These are phyloP conservation scores for Colletotrichum sp. DNA, from an alignment of 2,329 filamentous ascomycete genomes.

Conservation along the genomic window DNA sequence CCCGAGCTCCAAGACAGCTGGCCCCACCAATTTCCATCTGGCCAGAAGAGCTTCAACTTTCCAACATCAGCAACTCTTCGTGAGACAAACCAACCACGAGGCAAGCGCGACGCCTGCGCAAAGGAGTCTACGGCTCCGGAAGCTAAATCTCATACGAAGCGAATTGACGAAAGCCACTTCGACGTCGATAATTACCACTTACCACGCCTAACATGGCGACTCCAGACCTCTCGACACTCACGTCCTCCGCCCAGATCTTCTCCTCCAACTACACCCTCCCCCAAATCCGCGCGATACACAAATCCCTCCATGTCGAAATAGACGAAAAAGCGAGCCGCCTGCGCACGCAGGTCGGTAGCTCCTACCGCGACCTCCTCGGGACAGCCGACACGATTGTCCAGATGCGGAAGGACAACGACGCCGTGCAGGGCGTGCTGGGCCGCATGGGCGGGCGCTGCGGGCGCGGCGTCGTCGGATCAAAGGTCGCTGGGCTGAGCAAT, in stretches of 20 bases:
- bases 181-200: neutral
- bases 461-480: slow-evolving; percentile 70
- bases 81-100: neutral
- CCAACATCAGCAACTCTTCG: neutral
- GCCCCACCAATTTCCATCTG: slow-evolving; percentile 13
- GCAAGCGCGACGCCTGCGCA: slow-evolving; percentile 7
- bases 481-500: slow-evolving; percentile 60
- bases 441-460: slow-evolving; percentile 81
- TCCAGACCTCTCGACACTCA: slow-evolving; percentile 53
- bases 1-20: slow-evolving; percentile 1
- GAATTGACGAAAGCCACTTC: neutral
- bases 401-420: slow-evolving; percentile 81
- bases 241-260: slow-evolving; percentile 60
- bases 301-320: slow-evolving; percentile 60
- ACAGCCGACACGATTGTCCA: slow-evolving; percentile 93
- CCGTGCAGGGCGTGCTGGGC: slow-evolving; percentile 73
- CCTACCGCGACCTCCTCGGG: slow-evolving; percentile 87
- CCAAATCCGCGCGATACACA: slow-evolving; percentile 68
- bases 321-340: slow-evolving; percentile 68
- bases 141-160: neutral
- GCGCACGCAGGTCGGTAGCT: slow-evolving; percentile 67
- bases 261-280: slow-evolving; percentile 62
- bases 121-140: neutral
- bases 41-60: slow-evolving; percentile 9
- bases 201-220: slow-evolving; percentile 22